A percentile compares a stretch with the other conserved stretches of the same genome.
phyloP scores from a whole-genome alignment of 129 eudicot genomes.

The Lactuca saligna region DNA sequence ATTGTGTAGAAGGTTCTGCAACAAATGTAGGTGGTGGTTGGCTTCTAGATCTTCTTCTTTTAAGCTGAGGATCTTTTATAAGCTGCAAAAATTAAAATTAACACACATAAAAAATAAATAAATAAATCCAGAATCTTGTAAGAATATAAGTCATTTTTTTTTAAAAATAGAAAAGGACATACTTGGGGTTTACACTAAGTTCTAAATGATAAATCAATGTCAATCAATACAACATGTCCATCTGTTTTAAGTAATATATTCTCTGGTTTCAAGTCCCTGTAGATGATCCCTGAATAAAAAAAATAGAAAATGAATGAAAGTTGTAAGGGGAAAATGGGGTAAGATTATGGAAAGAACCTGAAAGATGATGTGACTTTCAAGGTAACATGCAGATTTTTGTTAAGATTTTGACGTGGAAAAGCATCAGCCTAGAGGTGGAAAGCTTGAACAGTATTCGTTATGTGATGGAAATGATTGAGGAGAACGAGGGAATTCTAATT shows the following conservation, averaged over 20 bases:
- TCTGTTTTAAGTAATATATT: conserved; percentile 79
- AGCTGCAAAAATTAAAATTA: conserved; percentile 42
- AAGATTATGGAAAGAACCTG: background rate
- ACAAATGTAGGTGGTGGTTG: conserved; percentile 51
- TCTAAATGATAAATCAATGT: conserved; percentile 27
- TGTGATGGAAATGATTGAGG: too few species aligned
- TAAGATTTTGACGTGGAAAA: too few species aligned
- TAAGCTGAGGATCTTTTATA: conserved; percentile 61
- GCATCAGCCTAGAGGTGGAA: too few species aligned
- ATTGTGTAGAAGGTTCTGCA: conserved; percentile 58
- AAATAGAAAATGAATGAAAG: background rate
- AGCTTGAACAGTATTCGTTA: too few species aligned
- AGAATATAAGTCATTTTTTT: background rate
- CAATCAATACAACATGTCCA: conserved; percentile 6
- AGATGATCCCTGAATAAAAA: conserved; percentile 63
- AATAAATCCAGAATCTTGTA: background rate
- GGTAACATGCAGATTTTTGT: background rate
- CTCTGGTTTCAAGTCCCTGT: conserved; percentile 98
- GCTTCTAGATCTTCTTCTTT: conserved; percentile 64
- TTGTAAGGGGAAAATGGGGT: too few species aligned
- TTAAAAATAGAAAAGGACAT: conserved; percentile 28
- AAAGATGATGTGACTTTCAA: background rate
- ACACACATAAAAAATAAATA: background rate
- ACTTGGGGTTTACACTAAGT: conserved; percentile 92
- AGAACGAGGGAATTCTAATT: too few species aligned